phyloP scores from a whole-genome alignment of 2,329 filamentous ascomycete species.

The Fusarium sp. region DNA sequence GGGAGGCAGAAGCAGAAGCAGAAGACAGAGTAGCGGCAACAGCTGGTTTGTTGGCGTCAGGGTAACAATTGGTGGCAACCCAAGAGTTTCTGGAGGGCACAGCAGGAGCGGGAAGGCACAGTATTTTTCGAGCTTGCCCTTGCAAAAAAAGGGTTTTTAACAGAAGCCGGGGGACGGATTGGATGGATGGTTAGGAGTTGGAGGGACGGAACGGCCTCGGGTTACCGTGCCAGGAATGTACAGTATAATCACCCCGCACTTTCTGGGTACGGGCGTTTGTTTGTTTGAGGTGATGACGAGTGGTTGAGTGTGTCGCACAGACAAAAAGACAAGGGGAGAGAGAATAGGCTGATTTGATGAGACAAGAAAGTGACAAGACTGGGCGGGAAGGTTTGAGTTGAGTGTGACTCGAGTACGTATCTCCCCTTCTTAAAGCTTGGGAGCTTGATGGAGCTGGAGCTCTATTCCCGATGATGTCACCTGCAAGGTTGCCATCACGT shows the following conservation, averaged over 20 bases:
- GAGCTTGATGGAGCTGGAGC: constrained; percentile 39
- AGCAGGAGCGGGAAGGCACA: constrained; percentile 40
- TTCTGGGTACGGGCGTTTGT: constrained; percentile 23
- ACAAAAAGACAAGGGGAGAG: constrained; percentile 9
- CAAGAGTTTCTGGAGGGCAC: constrained; percentile 37
- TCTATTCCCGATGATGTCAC: constrained; percentile 45
- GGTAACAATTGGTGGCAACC: constrained; percentile 36
- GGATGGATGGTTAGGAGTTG: constrained; percentile 40
- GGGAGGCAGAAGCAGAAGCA: constrained; percentile 30
- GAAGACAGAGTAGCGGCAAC: constrained; percentile 30
- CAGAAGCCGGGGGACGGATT: constrained; percentile 34
- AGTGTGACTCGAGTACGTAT: constrained; percentile 38
- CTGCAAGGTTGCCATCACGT: constrained; percentile 36
- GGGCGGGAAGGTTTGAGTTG: constrained; percentile 16
- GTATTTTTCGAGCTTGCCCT: constrained; percentile 38
- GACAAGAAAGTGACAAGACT: constrained; percentile 5
- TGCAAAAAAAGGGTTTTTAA: constrained; percentile 26
- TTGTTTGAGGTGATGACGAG: constrained; percentile 26
- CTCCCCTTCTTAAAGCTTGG: constrained; percentile 43
- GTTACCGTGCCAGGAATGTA: constrained; percentile 41
- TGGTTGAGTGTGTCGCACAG: constrained; percentile 1
- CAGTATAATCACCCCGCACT: constrained; percentile 44
- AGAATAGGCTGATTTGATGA: constrained; percentile 41
- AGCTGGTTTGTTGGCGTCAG: constrained; percentile 42
- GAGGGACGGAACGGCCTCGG: constrained; percentile 46